A percentile compares a stretch with the other conserved stretches of the same genome.
phyloP scores from a whole-genome alignment of 176 grass and related monocot genomes.

The Lolium rigidum region DNA sequence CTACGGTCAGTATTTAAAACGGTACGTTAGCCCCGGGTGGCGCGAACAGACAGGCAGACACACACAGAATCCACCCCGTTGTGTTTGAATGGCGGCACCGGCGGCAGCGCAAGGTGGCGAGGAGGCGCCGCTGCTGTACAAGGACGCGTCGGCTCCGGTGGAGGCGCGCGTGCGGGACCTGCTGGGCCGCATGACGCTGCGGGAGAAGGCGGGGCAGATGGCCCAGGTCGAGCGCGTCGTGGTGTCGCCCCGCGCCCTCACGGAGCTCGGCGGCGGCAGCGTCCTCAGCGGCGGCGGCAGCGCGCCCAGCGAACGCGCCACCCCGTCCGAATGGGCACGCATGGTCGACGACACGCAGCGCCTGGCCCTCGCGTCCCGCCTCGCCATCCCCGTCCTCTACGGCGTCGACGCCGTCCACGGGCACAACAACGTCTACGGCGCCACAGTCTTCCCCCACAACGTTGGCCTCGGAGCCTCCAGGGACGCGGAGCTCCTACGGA shows the following conservation, averaged over 20 bases:
- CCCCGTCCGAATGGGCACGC: constrained; percentile 46
- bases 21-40: no score
- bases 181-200: constrained; percentile 78
- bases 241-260: no score
- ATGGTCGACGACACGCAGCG: constrained; percentile 81
- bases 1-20: no score
- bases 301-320: constrained; percentile 47
- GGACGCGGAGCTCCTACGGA: no score
- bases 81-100: no score
- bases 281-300: constrained; percentile 91
- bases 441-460: constrained; percentile 98
- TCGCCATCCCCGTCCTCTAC: constrained; percentile 93
- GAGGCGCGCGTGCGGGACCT: constrained; percentile 70
- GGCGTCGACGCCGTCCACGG: constrained; percentile 96
- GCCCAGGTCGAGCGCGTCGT: constrained; percentile 71
- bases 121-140: not conserved
- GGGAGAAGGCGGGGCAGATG: constrained; percentile 87
- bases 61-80: no score
- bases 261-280: constrained; percentile 50
- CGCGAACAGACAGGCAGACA: no score
- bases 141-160: constrained; percentile 36
- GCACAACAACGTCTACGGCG: constrained; percentile 89
- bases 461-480: constrained; percentile 48
- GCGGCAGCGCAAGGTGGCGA: no score
- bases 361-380: constrained; percentile 61